phyloP scores from a whole-genome alignment of 164 flowering plant species.

The Amborella trichopoda region DNA sequence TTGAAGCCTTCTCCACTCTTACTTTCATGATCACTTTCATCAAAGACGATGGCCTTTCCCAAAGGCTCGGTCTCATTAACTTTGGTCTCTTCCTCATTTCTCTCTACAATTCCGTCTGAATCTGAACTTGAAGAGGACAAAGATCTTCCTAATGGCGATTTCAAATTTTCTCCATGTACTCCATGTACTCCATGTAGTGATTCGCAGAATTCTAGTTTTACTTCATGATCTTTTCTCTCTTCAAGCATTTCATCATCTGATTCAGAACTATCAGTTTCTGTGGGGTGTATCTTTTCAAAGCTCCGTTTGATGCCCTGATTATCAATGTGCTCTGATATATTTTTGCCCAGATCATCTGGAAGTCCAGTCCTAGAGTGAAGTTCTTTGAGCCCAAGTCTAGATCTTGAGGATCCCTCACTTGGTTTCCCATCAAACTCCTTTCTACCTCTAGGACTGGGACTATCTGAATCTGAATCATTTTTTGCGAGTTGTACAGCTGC shows the following conservation, averaged over 20 bases:
- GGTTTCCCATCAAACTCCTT: background rate
- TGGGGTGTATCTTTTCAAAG: slow-evolving; percentile 11
- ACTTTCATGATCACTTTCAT: slow-evolving; percentile 27
- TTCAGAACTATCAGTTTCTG: slow-evolving; percentile 8
- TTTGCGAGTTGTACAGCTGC: slow-evolving; percentile 68
- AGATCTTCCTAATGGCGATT: slow-evolving; percentile 8
- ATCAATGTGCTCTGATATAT: too few species aligned
- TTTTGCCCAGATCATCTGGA: too few species aligned
- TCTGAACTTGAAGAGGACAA: slow-evolving; percentile 24
- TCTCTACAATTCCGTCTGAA: slow-evolving; percentile 13
- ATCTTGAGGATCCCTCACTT: background rate
- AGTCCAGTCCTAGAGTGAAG: background rate
- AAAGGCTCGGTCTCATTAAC: slow-evolving; percentile 6
- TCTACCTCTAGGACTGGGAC: slow-evolving; percentile 5
- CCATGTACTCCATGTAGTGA: too few species aligned
- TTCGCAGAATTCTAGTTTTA: too few species aligned
- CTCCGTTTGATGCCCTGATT: too few species aligned
- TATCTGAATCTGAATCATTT: slow-evolving; percentile 18
- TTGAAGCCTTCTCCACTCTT: slow-evolving; percentile 1
- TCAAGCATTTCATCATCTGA: slow-evolving; percentile 16
- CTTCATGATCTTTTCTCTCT: too few species aligned
- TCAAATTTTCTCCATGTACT: slow-evolving; percentile 6
- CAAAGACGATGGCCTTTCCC: slow-evolving; percentile 17
- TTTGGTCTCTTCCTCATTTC: slow-evolving; percentile 6
- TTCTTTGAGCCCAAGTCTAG: slow-evolving; percentile 41